phyloP scores from a whole-genome alignment of 2,329 filamentous ascomycete species.

The Geosmithia putterillii region DNA sequence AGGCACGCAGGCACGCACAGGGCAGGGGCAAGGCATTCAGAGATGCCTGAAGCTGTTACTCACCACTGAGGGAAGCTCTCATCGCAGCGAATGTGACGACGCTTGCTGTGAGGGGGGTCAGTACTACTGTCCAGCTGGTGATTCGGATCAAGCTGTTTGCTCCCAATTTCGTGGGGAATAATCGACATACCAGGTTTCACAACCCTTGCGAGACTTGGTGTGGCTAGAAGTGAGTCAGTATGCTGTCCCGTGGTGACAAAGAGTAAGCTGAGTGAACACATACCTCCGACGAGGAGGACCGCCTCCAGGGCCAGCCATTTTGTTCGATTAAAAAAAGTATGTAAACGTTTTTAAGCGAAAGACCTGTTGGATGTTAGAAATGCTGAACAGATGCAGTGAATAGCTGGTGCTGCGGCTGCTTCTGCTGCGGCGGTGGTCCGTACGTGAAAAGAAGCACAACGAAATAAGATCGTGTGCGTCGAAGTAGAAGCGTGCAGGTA shows the following conservation, averaged over 20 bases:
- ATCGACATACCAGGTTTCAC: constrained; percentile 73
- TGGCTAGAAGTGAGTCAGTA: constrained; percentile 38
- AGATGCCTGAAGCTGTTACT: too few relatives aligned
- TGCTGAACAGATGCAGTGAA: too few relatives aligned
- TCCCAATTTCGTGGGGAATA: too few relatives aligned
- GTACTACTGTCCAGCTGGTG: too few relatives aligned
- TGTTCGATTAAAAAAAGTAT: constrained; percentile 10
- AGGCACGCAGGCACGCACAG: constrained; percentile 1
- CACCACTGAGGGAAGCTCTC: constrained; percentile 98
- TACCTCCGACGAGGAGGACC: constrained; percentile 64
- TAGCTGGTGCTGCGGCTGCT: not conserved
- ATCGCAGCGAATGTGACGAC: constrained; percentile 93
- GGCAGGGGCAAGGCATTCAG: too few relatives aligned
- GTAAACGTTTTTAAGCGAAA: constrained; percentile 19
- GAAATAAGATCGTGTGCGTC: not conserved
- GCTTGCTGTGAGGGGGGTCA: constrained; percentile 47
- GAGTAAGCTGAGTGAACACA: constrained; percentile 24
- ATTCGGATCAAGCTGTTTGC: too few relatives aligned
- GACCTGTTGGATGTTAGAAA: constrained; percentile 10
- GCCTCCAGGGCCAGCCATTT: constrained; percentile 89
- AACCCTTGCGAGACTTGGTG: constrained; percentile 97
- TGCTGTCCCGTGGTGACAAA: constrained; percentile 22
- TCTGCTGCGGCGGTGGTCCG: too few relatives aligned
- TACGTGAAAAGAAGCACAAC: constrained; percentile 1
- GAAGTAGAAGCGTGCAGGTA: not conserved